These are phyloP conservation scores for Volvox africanus DNA, from an alignment of 139 green algal genomes.

Conservation along the genomic window DNA sequence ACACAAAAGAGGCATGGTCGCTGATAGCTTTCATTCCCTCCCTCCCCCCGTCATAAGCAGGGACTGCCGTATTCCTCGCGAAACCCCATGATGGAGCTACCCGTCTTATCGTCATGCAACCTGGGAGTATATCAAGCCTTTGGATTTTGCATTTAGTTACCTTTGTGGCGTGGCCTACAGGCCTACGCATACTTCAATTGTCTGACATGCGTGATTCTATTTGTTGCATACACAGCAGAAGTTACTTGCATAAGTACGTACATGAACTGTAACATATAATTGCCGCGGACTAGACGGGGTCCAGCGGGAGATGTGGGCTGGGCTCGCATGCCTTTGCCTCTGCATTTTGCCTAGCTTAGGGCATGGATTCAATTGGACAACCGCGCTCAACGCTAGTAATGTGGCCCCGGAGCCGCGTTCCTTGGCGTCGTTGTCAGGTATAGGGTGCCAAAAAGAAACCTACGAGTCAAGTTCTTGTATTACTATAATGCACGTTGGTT, in stretches of 20 bases:
- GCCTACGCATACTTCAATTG: not conserved
- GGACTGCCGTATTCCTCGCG: too few species aligned
- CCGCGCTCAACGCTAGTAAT: not conserved
- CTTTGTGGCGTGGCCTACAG: not conserved
- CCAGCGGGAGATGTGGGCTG: not conserved
- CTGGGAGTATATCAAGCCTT: too few species aligned
- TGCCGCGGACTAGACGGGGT: not conserved
- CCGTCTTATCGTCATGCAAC: too few species aligned
- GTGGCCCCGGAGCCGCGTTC: not conserved
- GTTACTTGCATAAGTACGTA: not conserved
- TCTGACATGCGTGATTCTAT: not conserved
- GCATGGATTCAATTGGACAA: not conserved
- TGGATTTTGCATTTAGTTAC: not conserved
- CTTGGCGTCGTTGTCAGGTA: conserved; percentile 23
- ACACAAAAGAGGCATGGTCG: too few species aligned
- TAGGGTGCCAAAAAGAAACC: too few species aligned
- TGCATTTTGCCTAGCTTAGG: not conserved
- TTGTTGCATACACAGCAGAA: not conserved
- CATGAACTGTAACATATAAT: not conserved
- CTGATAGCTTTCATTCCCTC: too few species aligned
- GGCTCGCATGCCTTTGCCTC: not conserved
- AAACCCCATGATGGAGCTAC: too few species aligned
- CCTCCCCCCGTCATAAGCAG: too few species aligned
- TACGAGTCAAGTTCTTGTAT: not conserved
- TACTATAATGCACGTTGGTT: not conserved